Evolutionary conservation across 106 monocot species (phyloP).

Genomic region (Allium cepa): DNA sequence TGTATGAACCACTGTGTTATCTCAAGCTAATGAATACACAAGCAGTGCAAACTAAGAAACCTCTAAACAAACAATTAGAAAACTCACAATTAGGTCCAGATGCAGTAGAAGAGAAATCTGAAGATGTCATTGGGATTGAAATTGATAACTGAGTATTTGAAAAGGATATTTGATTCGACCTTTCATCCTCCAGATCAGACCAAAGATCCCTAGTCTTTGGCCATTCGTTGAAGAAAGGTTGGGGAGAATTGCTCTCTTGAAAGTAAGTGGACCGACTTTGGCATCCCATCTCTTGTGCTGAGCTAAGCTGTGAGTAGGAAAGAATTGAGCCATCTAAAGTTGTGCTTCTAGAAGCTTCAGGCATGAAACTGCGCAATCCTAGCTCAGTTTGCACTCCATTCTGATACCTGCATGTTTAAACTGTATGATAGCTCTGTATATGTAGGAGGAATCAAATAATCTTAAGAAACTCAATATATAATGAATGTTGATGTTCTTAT

Average conservation of each 20-base stretch:
- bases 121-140: conserved; percentile 55
- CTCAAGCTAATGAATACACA: too few species aligned
- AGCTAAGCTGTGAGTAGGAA: conserved; percentile 24
- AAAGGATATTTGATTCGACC: conserved; percentile 35
- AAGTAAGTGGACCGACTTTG: conserved; percentile 20
- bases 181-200: conserved; percentile 38
- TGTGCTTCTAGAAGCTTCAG: conserved; percentile 31
- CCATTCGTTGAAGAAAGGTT: conserved; percentile 57
- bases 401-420: conserved; percentile 21
- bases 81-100: conserved; percentile 18
- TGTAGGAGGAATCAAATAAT: too few species aligned
- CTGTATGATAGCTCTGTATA: too few species aligned
- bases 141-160: conserved; percentile 57
- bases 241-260: conserved; percentile 23
- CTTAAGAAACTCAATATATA: too few species aligned
- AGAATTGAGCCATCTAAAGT: conserved; percentile 8
- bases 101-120: conserved; percentile 38
- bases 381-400: conserved; percentile 24
- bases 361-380: conserved; percentile 39
- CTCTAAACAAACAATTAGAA: neutral
- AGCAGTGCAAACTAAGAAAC: too few species aligned
- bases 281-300: too few species aligned
- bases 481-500: too few species aligned
- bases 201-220: conserved; percentile 41
- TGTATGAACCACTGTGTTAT: too few species aligned